A percentile compares a stretch with the other conserved stretches of the same genome.
phyloP scores from a whole-genome alignment of 2,329 filamentous ascomycete genomes.

The Fusarium sp. region DNA sequence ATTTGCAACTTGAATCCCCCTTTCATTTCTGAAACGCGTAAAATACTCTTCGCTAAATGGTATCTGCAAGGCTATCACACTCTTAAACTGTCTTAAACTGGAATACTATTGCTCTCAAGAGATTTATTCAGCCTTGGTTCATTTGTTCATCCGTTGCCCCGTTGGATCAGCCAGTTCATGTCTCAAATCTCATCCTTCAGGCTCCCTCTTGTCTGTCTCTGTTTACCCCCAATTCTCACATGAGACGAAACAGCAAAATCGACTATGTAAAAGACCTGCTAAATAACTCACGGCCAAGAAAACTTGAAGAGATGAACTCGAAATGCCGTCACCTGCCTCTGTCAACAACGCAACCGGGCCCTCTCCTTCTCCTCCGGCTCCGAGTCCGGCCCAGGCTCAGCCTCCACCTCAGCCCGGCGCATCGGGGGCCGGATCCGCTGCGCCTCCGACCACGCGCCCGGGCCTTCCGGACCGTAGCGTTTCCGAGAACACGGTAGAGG shows the following conservation, averaged over 20 bases:
- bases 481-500: conserved; percentile 76
- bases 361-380: conserved; percentile 18
- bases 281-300: background rate
- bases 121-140: background rate
- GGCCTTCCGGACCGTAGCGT: conserved; percentile 74
- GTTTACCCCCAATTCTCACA: conserved; percentile 9
- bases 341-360: conserved; percentile 15
- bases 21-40: conserved; percentile 8
- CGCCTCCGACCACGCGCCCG: conserved; percentile 33
- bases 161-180: conserved; percentile 19
- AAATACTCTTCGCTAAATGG: conserved; percentile 1
- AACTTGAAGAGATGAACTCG: conserved; percentile 36
- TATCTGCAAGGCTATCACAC: background rate
- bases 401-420: conserved; percentile 27
- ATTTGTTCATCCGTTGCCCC: conserved; percentile 10
- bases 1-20: conserved; percentile 36
- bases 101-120: conserved; percentile 4
- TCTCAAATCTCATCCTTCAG: conserved; percentile 23
- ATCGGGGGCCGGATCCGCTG: conserved; percentile 31
- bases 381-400: conserved; percentile 16
- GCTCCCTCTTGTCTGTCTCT: conserved; percentile 8
- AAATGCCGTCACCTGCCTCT: conserved; percentile 34
- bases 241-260: conserved; percentile 18
- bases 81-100: conserved; percentile 1
- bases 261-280: conserved; percentile 21